Evolutionary conservation across 1,284 basidiomycete species (phyloP).

Genomic region (Tilletia walkeri): DNA sequence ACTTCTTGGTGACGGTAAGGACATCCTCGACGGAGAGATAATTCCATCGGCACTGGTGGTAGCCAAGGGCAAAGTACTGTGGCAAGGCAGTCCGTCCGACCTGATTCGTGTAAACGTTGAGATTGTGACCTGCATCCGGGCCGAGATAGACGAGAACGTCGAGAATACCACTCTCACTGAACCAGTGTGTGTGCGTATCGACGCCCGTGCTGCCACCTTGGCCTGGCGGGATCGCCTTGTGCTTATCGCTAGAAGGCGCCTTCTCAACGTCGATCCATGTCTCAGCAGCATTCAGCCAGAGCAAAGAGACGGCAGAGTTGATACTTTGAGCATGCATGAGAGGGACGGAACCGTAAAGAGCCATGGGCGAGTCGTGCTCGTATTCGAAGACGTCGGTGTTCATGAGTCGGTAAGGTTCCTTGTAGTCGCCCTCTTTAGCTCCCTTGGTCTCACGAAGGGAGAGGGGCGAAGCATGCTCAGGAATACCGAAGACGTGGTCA

Average conservation of each 20-base stretch:
- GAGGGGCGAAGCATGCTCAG: conserved; percentile 89
- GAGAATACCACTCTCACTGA: conserved; percentile 92
- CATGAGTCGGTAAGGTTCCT: conserved; percentile 89
- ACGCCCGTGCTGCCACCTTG: conserved; percentile 21
- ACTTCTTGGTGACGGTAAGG: conserved; percentile 77
- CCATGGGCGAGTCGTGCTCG: conserved; percentile 82
- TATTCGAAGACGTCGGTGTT: conserved; percentile 99
- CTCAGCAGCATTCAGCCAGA: conserved; percentile 87
- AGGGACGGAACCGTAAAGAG: conserved; percentile 71
- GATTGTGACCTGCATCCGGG: conserved; percentile 75
- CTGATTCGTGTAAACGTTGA: conserved; percentile 78
- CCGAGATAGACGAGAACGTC: conserved; percentile 92
- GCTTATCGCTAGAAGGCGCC: conserved; percentile 1
- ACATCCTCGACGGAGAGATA: conserved; percentile 89
- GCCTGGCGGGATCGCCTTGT: background rate
- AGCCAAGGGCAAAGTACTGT: conserved; percentile 84
- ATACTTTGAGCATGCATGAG: conserved; percentile 80
- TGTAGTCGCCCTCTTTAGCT: conserved; percentile 45
- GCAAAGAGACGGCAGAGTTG: conserved; percentile 74
- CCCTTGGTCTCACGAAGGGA: conserved; percentile 66
- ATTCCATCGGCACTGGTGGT: conserved; percentile 99
- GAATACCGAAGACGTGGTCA: conserved; percentile 86
- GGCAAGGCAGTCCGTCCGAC: conserved; percentile 85
- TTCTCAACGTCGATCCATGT: conserved; percentile 86
- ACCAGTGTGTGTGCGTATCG: conserved; percentile 71